These are phyloP conservation scores for Pseudogymnoascus sp. DNA, from an alignment of 2,329 filamentous ascomycete genomes.

Conservation along the genomic window DNA sequence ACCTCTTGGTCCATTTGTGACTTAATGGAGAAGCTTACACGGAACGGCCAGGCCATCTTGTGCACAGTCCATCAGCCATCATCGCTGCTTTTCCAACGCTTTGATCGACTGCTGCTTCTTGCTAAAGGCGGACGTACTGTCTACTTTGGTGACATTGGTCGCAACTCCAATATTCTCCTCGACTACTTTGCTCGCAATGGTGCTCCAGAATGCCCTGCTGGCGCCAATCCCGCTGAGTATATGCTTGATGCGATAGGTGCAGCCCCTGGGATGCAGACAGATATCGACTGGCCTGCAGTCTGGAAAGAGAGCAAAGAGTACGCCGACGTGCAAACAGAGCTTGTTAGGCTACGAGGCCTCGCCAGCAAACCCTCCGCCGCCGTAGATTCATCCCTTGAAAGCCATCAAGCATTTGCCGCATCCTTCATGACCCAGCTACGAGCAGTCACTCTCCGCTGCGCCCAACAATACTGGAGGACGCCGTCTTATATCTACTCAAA, in stretches of 20 bases:
- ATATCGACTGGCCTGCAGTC: conserved; percentile 58
- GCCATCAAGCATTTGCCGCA: conserved; percentile 64
- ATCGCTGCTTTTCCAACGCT: conserved; percentile 44
- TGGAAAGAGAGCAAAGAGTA: conserved; percentile 36
- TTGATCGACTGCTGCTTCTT: conserved; percentile 56
- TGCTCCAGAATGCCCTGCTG: conserved; percentile 39
- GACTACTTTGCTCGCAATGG: conserved; percentile 56
- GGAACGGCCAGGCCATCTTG: conserved; percentile 44
- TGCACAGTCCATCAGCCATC: conserved; percentile 49
- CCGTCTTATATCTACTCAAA: conserved; percentile 68
- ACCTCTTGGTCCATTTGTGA: conserved; percentile 54
- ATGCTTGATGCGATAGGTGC: conserved; percentile 33
- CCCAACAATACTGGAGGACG: conserved; percentile 66
- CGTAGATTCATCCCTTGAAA: conserved; percentile 30
- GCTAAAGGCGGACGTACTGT: conserved; percentile 57
- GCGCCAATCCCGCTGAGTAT: conserved; percentile 43
- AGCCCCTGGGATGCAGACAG: conserved; percentile 35
- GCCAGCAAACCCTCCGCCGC: conserved; percentile 4
- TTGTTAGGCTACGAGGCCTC: conserved; percentile 22
- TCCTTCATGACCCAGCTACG: conserved; percentile 56
- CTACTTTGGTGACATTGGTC: conserved; percentile 60
- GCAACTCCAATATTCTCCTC: conserved; percentile 47
- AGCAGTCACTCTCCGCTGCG: conserved; percentile 55
- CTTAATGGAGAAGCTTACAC: conserved; percentile 53
- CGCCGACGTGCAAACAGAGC: neutral